Conservation (phyloP, 116 monocot genomes). For the Phalaenopsis hybrid region DNA sequence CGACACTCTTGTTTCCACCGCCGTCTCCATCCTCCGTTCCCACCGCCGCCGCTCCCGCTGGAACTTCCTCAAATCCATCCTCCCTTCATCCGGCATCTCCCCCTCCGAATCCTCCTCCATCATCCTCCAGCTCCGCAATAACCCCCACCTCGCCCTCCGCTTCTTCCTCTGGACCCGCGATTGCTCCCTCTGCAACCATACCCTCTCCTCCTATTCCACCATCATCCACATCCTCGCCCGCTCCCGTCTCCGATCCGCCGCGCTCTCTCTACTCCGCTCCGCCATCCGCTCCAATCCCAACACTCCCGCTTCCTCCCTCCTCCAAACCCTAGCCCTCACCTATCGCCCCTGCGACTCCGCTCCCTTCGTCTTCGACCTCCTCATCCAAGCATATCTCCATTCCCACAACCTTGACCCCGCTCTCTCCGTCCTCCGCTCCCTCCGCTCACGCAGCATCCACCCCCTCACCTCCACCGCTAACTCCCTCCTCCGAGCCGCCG, state of each 20-base stretch:
- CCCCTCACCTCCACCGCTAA: constrained; percentile 31
- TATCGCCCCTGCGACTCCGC: constrained; percentile 59
- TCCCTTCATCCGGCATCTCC: constrained; percentile 23
- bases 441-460: constrained; percentile 22
- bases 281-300: constrained; percentile 18
- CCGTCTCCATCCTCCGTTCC: constrained; percentile 38
- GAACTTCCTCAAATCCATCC: constrained; percentile 35
- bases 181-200: constrained; percentile 14
- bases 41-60: constrained; percentile 46
- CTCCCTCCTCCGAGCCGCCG: constrained; percentile 28
- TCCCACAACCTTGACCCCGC: constrained; percentile 32
- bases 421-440: constrained; percentile 24
- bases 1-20: constrained; percentile 24
- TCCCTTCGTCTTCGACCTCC: constrained; percentile 69
- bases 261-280: neutral
- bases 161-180: constrained; percentile 41
- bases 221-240: constrained; percentile 58
- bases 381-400: constrained; percentile 46
- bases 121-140: constrained; percentile 40
- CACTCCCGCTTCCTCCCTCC: constrained; percentile 6
- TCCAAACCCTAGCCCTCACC: constrained; percentile 30
- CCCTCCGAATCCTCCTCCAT: constrained; percentile 30
- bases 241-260: constrained; percentile 29
- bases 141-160: constrained; percentile 51
- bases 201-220: constrained; percentile 32